A percentile compares a stretch with the other conserved stretches of the same genome.
phyloP scores from a whole-genome alignment of 2,329 filamentous ascomycete species.

The Trichoderma arundinaceum region DNA sequence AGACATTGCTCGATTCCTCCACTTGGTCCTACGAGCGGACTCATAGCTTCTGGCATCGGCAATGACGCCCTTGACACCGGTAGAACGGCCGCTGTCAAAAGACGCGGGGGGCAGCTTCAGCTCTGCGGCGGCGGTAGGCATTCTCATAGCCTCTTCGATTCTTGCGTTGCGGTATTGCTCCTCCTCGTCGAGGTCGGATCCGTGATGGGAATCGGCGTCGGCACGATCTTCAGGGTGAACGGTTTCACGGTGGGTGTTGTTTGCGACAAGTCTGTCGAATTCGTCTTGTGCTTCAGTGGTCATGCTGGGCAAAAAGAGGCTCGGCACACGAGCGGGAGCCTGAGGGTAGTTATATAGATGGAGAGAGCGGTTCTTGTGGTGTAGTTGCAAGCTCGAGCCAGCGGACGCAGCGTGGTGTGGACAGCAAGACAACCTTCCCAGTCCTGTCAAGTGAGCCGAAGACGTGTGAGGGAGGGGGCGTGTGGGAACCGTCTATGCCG shows the following conservation, averaged over 20 bases:
- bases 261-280: constrained; percentile 66
- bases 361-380: constrained; percentile 5
- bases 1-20: constrained; percentile 57
- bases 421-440: constrained; percentile 20
- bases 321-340: constrained; percentile 31
- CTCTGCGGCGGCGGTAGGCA: constrained; percentile 58
- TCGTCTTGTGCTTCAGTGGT: constrained; percentile 69
- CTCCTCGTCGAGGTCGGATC: constrained; percentile 63
- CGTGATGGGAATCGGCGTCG: constrained; percentile 52
- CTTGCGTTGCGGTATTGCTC: constrained; percentile 58
- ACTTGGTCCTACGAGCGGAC: constrained; percentile 64
- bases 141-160: constrained; percentile 70
- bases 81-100: constrained; percentile 72
- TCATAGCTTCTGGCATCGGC: constrained; percentile 81
- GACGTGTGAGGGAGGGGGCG: constrained; percentile 34
- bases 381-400: constrained; percentile 26
- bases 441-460: constrained; percentile 18
- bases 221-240: constrained; percentile 66
- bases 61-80: constrained; percentile 86
- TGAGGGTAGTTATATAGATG: constrained; percentile 37
- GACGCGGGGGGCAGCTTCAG: constrained; percentile 66
- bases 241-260: constrained; percentile 54
- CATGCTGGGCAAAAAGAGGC: constrained; percentile 50
- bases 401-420: constrained; percentile 11
- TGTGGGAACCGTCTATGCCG: constrained; percentile 38